These are phyloP conservation scores for Pleomassaria siparia DNA, from an alignment of 2,329 filamentous ascomycete species.

Conservation along the genomic window DNA sequence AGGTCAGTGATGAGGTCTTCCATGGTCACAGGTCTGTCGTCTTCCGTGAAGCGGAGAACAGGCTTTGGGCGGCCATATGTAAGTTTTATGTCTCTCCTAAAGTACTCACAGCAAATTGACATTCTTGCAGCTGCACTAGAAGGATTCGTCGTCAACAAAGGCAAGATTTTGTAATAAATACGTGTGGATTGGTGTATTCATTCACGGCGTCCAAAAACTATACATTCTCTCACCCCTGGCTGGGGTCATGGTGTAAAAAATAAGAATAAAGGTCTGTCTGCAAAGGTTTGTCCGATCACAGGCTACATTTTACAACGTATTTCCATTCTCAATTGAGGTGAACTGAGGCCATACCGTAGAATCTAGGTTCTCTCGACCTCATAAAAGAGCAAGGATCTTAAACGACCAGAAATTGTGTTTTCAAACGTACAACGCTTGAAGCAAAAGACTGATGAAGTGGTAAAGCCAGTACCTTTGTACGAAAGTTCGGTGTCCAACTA, in stretches of 20 bases:
- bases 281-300: no score
- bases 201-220: background rate
- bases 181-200: background rate
- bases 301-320: no score
- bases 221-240: background rate
- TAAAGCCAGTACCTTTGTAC: no score
- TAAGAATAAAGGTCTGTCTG: no score
- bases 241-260: background rate
- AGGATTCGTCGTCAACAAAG: constrained; percentile 92
- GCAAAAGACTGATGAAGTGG: no score
- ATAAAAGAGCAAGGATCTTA: no score
- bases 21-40: constrained; percentile 84
- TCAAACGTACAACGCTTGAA: no score
- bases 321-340: no score
- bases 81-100: constrained; percentile 18
- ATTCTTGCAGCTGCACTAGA: constrained; percentile 68
- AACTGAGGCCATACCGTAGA: no score
- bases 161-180: constrained; percentile 60
- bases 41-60: constrained; percentile 92
- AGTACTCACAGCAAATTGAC: constrained; percentile 4
- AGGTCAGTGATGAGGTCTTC: constrained; percentile 93
- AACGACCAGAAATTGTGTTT: no score
- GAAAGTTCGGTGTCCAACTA: no score
- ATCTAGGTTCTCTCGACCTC: no score
- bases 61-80: constrained; percentile 85